Percentiles rank a stretch among this genome's conserved stretches.
phyloP scores from a whole-genome alignment of 2,329 filamentous ascomycete genomes.

The Penicillium capsulatum region DNA sequence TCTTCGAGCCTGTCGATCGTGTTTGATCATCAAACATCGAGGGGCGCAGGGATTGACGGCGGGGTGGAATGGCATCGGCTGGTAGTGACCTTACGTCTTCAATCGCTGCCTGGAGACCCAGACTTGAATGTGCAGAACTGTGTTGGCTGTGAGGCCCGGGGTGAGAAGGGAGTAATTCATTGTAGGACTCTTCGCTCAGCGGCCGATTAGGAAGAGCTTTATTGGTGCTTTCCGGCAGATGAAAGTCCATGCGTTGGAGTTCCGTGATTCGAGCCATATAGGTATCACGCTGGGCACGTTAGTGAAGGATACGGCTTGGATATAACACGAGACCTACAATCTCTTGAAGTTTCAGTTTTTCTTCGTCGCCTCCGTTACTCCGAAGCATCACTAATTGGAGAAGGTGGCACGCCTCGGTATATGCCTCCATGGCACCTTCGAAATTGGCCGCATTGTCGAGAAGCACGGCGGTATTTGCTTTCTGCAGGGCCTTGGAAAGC shows the following conservation, averaged over 20 bases:
- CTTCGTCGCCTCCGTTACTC: slow-evolving; percentile 80
- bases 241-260: slow-evolving; percentile 63
- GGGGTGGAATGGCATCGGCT: slow-evolving; percentile 32
- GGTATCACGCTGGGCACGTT: slow-evolving; percentile 64
- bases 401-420: slow-evolving; percentile 83
- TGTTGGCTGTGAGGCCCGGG: slow-evolving; percentile 25
- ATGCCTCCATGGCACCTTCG: slow-evolving; percentile 83
- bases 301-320: background rate
- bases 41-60: slow-evolving; percentile 39
- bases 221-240: slow-evolving; percentile 50
- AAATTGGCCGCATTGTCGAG: slow-evolving; percentile 96
- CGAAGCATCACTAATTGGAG: slow-evolving; percentile 82
- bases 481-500: slow-evolving; percentile 91
- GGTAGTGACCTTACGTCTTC: slow-evolving; percentile 25
- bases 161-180: slow-evolving; percentile 39
- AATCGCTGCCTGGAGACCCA: slow-evolving; percentile 31
- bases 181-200: slow-evolving; percentile 55
- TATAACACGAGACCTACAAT: slow-evolving; percentile 62
- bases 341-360: slow-evolving; percentile 75
- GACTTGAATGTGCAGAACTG: slow-evolving; percentile 50
- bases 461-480: slow-evolving; percentile 91
- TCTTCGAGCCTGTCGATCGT: slow-evolving; percentile 3
- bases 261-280: slow-evolving; percentile 89
- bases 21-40: slow-evolving; percentile 31
- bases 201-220: slow-evolving; percentile 74